Evolutionary conservation across 169 alveolate genomes (phyloP).

Genomic region (Cryptosporidium sp.): DNA sequence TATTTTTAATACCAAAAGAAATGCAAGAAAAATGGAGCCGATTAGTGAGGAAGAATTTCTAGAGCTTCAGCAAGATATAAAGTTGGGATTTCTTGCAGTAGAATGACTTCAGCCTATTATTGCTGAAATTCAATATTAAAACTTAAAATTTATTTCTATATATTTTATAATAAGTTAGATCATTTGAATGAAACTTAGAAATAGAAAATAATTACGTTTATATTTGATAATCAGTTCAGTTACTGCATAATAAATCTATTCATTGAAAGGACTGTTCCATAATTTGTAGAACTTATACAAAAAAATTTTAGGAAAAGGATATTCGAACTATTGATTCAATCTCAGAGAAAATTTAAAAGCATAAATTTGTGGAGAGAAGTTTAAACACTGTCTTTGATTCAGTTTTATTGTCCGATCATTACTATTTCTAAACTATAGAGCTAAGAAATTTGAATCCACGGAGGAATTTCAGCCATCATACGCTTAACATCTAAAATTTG

Average conservation of each 20-base stretch:
- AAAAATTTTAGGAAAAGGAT: neutral
- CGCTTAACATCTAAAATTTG: no score
- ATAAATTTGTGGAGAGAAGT: no score
- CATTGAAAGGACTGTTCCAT: no score
- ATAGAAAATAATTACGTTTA: neutral
- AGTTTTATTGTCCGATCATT: no score
- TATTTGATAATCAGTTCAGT: neutral
- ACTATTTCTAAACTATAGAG: neutral
- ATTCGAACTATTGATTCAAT: neutral
- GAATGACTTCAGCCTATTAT: constrained; percentile 3
- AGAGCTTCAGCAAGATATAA: constrained; percentile 65
- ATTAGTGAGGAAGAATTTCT: constrained; percentile 83
- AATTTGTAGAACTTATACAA: no score
- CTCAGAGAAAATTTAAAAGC: neutral
- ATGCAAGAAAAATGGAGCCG: constrained; percentile 84
- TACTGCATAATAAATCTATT: no score
- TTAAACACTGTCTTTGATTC: no score
- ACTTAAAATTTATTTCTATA: neutral
- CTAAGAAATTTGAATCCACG: no score
- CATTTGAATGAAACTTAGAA: neutral
- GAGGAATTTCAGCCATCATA: no score
- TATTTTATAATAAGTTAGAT: neutral
- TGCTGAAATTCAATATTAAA: neutral
- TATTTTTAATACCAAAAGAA: constrained; percentile 84
- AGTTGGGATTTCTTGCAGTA: constrained; percentile 70